Base-by-base conservation (phyloP, 768 basidiomycete species). In the Leccinum sublutescens region DNA sequence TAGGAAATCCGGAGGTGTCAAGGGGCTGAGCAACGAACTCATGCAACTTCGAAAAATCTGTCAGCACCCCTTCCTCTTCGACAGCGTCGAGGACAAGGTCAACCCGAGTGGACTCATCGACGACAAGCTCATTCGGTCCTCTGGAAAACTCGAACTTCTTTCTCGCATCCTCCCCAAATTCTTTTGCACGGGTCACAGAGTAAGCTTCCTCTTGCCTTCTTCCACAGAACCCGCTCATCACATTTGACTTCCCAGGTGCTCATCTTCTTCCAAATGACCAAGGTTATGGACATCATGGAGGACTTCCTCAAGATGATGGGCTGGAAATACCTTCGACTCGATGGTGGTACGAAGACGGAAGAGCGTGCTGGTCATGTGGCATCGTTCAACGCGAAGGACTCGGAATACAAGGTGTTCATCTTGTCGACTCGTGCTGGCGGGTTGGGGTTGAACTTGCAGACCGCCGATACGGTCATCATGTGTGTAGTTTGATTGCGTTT, bases 181-280 rank as follows among this genome's bases (percentile, higher is more conserved):
- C 67, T 98, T 98, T 67, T 76, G 83, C 6, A 93, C 91, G 6
- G 91, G 89, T 4, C 97, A 98, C 77, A 86, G 95, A 70, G 93
- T 92, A 68, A 50, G 83, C 64, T 19, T 25, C 36, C 5, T 19
- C 19, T 53, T 17, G 12, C 19, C 1, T 10, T 40, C 1, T 5
- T 40, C 4, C 5, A 36, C 17, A 38, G 7, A 23, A 50, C 19
- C 4, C 64, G 36, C 11, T 60, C 8, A 55, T 56, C 54, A 45
- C 19, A 47, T 52, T n/a, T 56, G 57, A 48, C 57, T 14, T 53
- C 50, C 0, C 63, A 94, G 91, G 93, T 96, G 50, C 85, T 99
- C 57, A 98, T 99, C 66, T 98, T 99, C 85, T 98, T 98, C 87
- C 97, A 99, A 76, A 98, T 98, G 97, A 98, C 95, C 15, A 92